These are phyloP conservation scores for Suillus decipiens DNA, from an alignment of 768 basidiomycete species.

Conservation along the genomic window DNA sequence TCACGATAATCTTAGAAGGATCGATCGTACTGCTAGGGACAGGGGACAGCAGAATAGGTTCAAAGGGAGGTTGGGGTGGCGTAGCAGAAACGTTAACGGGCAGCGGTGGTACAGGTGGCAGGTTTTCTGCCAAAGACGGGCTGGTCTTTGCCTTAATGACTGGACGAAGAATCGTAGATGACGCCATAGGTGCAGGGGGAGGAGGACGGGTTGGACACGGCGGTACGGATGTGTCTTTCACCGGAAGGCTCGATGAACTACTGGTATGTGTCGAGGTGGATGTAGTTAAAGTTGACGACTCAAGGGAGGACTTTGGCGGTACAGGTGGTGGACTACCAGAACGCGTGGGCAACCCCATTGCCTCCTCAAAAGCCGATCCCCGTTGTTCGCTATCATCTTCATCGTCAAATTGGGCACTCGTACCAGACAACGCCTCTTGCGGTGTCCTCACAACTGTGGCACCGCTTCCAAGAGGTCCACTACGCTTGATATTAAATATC, in stretches of 20 bases:
- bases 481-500: slow-evolving; percentile 34
- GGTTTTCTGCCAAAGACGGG: slow-evolving; percentile 36
- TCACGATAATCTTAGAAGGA: slow-evolving; percentile 63
- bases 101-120: slow-evolving; percentile 49
- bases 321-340: slow-evolving; percentile 57
- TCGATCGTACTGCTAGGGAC: slow-evolving; percentile 51
- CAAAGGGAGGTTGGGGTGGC: slow-evolving; percentile 60
- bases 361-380: slow-evolving; percentile 15
- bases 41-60: slow-evolving; percentile 64
- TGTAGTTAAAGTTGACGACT: neutral
- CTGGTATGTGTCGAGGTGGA: slow-evolving; percentile 35
- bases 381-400: slow-evolving; percentile 16
- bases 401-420: slow-evolving; percentile 18
- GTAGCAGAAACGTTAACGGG: slow-evolving; percentile 45
- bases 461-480: slow-evolving; percentile 63
- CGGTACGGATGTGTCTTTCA: slow-evolving; percentile 28
- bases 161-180: slow-evolving; percentile 33
- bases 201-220: slow-evolving; percentile 39
- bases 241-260: slow-evolving; percentile 21
- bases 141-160: slow-evolving; percentile 33
- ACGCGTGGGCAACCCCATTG: slow-evolving; percentile 29
- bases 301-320: slow-evolving; percentile 25
- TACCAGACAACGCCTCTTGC: slow-evolving; percentile 64
- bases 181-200: slow-evolving; percentile 27
- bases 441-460: slow-evolving; percentile 80